Conservation (phyloP, 495 filamentous ascomycete genomes). For the Hypoxylon intermedium region DNA sequence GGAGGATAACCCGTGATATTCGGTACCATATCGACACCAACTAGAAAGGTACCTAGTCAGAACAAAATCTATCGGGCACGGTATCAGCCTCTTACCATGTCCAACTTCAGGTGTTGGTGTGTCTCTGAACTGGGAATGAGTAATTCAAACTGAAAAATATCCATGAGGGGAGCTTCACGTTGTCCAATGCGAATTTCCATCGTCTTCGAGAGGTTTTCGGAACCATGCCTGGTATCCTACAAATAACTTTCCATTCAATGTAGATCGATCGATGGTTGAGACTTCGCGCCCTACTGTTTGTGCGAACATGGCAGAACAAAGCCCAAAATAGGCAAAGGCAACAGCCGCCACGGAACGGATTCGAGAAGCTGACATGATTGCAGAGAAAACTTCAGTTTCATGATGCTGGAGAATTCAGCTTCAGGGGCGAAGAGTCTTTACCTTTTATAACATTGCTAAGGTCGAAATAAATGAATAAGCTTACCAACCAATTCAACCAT, state of each 20-base stretch:
- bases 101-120: constrained; percentile 35
- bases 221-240: constrained; percentile 47
- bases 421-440: no score
- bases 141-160: background rate
- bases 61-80: no score
- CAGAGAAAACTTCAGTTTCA: no score
- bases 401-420: no score
- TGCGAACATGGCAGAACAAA: background rate
- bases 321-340: constrained; percentile 1
- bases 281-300: constrained; percentile 12
- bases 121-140: constrained; percentile 22
- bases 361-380: no score
- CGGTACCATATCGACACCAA: constrained; percentile 44
- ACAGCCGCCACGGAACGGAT: background rate
- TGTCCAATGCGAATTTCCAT: constrained; percentile 44
- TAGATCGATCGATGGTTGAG: constrained; percentile 36
- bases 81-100: constrained; percentile 28
- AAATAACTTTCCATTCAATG: constrained; percentile 40
- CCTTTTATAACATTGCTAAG: no score
- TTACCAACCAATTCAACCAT: no score
- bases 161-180: constrained; percentile 20
- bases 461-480: no score
- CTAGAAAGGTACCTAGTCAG: constrained; percentile 12
- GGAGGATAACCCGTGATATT: constrained; percentile 43
- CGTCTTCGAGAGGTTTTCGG: constrained; percentile 38